A percentile compares a stretch with the other conserved stretches of the same genome.
Conservation (phyloP, 108 stramenopile genomes). For the Parietichytrium sp. region DNA sequence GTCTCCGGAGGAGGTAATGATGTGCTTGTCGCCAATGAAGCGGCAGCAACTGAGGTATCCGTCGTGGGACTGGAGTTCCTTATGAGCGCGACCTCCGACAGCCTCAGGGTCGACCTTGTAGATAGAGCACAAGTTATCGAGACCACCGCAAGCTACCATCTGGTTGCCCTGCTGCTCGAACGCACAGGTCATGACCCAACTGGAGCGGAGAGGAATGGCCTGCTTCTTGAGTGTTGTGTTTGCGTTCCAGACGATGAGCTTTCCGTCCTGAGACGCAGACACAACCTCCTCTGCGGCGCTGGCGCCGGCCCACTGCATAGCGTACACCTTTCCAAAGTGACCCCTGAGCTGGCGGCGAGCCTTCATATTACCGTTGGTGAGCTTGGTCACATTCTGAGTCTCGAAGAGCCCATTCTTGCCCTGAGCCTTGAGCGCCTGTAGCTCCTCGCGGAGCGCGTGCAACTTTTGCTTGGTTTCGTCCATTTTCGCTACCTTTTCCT, state of each 20-base stretch:
- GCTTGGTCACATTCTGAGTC: not conserved
- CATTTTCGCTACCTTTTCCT: too few relatives aligned
- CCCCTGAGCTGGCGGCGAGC: conserved; percentile 72
- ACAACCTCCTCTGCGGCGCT: conserved; percentile 60
- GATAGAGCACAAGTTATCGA: conserved; percentile 97
- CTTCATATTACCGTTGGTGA: conserved; percentile 10
- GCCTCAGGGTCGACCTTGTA: conserved; percentile 74
- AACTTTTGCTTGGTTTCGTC: conserved; percentile 29
- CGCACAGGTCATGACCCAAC: conserved; percentile 98
- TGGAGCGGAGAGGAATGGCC: conserved; percentile 85
- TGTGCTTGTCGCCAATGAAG: conserved; percentile 77
- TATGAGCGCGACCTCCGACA: conserved; percentile 61
- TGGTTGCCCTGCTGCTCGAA: conserved; percentile 85
- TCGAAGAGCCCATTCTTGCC: not conserved
- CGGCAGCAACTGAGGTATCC: conserved; percentile 96
- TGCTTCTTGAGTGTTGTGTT: conserved; percentile 48
- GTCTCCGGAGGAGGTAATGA: conserved; percentile 91
- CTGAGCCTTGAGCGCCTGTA: not conserved
- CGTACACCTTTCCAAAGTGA: conserved; percentile 95
- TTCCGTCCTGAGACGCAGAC: conserved; percentile 94
- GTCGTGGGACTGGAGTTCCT: conserved; percentile 94
- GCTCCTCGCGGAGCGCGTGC: conserved; percentile 29
- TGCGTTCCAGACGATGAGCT: conserved; percentile 94
- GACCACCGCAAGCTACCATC: conserved; percentile 93
- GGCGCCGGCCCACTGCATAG: conserved; percentile 91